Evolutionary conservation across 2,329 filamentous ascomycete species (phyloP), one percentile per base, ranked within the genome.

Genomic region (Aureobasidium sp.): DNA sequence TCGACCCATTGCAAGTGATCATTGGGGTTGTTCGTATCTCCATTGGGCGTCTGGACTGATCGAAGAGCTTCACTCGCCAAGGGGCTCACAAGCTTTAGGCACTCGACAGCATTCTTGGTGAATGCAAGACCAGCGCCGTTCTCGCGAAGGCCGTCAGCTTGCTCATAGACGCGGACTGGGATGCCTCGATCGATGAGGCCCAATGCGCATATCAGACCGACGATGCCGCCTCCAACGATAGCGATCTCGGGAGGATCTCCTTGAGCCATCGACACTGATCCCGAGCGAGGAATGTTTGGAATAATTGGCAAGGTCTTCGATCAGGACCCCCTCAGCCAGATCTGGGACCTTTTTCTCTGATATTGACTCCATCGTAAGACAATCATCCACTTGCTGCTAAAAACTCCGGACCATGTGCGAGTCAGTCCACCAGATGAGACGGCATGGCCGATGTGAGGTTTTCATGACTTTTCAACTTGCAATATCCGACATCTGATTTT

Each of bases 151-250:
- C 29, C 51, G 1, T 17, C 15, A 0, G 69, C 65, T 55, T 68
- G 66, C 55, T 74, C 72, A 63, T 72, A 74, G 56, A 74, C 44
- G 26, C 55, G 65, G 1, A 72, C 66, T 0, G 27, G 17, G 50
- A 74, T 63, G 71, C 29, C n/a, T n/a, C 55, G 52, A 2, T 34
- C 9, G 34, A 76, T 69, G 29, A 84, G 77, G 7, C 76, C 79
- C 44, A 80, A 74, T 20, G 80, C 79, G 13, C 84, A 76, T 8
- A 73, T 73, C 24, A 84, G 73, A 24, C 82, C 82, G 34, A 78
- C 79, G 62, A 85, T 82, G 41, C 82, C 82, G 36, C 81, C 81
- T 59, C 82, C 82, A 24, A 84, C 73, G 43, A 85, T 81, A 63
- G 82, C 81, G 63, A 84, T 5, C 15, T 43, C 41, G 10, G 32